These are phyloP conservation scores for Dothidotthia symphoricarpi DNA, from an alignment of 2,329 filamentous ascomycete species.

Conservation along the genomic window DNA sequence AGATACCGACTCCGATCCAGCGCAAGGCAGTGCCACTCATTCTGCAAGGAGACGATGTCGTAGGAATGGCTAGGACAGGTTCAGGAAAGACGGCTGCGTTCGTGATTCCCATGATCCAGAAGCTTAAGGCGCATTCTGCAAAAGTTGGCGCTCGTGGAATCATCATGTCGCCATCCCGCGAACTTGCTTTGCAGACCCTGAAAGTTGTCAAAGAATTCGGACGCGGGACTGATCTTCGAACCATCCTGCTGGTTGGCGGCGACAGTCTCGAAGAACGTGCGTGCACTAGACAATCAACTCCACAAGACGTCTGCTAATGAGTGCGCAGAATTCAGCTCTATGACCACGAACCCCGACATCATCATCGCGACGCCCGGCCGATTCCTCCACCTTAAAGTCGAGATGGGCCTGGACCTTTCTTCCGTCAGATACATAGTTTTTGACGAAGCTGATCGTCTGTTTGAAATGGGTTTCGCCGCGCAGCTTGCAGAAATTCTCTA, in stretches of 20 bases:
- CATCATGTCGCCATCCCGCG: constrained; percentile 87
- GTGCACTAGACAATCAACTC: constrained; percentile 5
- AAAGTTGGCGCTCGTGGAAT: constrained; percentile 83
- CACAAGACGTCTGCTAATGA: constrained; percentile 4
- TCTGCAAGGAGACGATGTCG: constrained; percentile 88
- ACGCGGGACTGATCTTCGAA: constrained; percentile 84
- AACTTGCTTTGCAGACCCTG: constrained; percentile 89
- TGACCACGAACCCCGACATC: constrained; percentile 94
- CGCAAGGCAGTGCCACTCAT: constrained; percentile 93
- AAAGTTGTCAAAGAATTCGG: constrained; percentile 96
- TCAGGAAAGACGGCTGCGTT: constrained; percentile 98
- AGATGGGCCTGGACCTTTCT: constrained; percentile 89
- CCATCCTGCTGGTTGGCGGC: constrained; percentile 87
- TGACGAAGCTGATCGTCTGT: constrained; percentile 93
- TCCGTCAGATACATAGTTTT: constrained; percentile 95
- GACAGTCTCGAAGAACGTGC: constrained; percentile 84
- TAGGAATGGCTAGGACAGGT: constrained; percentile 98
- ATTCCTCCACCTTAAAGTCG: constrained; percentile 93
- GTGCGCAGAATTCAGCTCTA: constrained; percentile 70
- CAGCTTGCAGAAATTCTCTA: constrained; percentile 92
- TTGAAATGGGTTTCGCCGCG: constrained; percentile 97
- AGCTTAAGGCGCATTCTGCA: constrained; percentile 80
- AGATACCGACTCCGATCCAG: constrained; percentile 94
- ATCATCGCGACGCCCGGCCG: constrained; percentile 95
- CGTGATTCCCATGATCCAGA: constrained; percentile 97